Evolutionary conservation across 192 early-diverging fungal species (phyloP), one percentile per base, ranked within the genome.

Genomic region (Spizellomyces sp.): DNA sequence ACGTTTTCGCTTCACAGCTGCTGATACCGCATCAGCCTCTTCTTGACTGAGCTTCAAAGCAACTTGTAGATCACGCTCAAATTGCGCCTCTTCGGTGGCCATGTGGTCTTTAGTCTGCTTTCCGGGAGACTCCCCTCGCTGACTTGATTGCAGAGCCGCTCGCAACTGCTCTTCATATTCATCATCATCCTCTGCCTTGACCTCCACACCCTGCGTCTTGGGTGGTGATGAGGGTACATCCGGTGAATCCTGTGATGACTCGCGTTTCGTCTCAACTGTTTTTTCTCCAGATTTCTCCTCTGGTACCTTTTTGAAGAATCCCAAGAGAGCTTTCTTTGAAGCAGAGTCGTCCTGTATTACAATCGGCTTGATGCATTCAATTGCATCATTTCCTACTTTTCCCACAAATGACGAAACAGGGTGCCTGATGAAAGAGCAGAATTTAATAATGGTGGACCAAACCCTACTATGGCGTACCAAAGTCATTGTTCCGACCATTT

Each of bases 371-470:
- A 83, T 64, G 64, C 78, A 83, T 58, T 75, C 67, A 8, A 58
- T 21, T 9, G 48, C 45, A 43, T 83, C 73, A 66, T 80, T 83
- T 9, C 67, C 69, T 19, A 80, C 66, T 64, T 66, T 65, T 22
- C 44, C 44, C 8, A 77, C 70, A 21, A 77, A 75, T 10, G 60
- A 27, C 4, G 48, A 60, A 9, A 78, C 71, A 4, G 65, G 55
- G 50, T 61, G 48, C 61, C 70, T 74, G 54, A 27, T 48, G 3
- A 58, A 22, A 36, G 22, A 44, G 9, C 22, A n/a, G 70, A 69
- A 6, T 0, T 62, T 6, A 62, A 41, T 8, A 44, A 58, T 44
- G 8, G 54, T 59, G 19, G 9, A 9, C 9, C 15, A 21, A 5
- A 62, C 17, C 56, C 9, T 10, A 5, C 58, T 27, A 41, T 44